Base-by-base conservation (phyloP, 768 basidiomycete species). In the Psilocybe tampanensis region DNA sequence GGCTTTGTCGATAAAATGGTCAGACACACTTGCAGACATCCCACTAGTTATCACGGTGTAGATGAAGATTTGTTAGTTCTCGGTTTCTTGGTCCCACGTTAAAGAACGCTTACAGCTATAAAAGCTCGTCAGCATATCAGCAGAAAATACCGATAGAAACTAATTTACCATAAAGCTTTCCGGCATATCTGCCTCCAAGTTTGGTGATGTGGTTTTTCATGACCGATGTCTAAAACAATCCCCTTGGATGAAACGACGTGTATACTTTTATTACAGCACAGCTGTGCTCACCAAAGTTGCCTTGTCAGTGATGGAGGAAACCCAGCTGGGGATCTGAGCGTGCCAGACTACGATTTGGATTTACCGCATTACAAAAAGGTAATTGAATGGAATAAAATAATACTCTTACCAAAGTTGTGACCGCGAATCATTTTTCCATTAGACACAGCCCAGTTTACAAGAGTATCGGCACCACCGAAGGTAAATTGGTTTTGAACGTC, bases 131-230 rank as follows among this genome's bases (percentile, higher is more conserved):
- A 41, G 15, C n/a, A 52, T 21, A 17, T n/a, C 15, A 13, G 23
- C 12, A 17, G 12, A 36, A 41, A 15, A 26, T 8, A 2, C 17
- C 23, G 19, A 47, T 2, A n/a, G n/a, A 9, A 45, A 19, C 18
- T 34, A 44, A 23, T 26, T 55, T 58, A 69, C 73, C 73, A 45
- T 78, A 81, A 19, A 81, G 64, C 48, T 80, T 76, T 23, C 81
- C 80, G 52, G 72, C 75, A 64, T 78, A 82, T 23, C 74, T 74
- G 2, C 75, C 78, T 42, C 76, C 77, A 44, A 81, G 67, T 48
- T 70, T 77, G 9, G 72, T 66, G 54, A 81, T 79, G 63, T 82
- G 81, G 56, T 75, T 78, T 61, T 80, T 70, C 57, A 80, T 74
- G 59, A 79, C 77, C 0, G 70, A 70, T 12, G 72, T 77, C 75